Percentiles rank a stretch among this genome's conserved stretches.
Evolutionary conservation across 2,329 filamentous ascomycete genomes (phyloP).

Genomic region (Cladophialophora bantiana): DNA sequence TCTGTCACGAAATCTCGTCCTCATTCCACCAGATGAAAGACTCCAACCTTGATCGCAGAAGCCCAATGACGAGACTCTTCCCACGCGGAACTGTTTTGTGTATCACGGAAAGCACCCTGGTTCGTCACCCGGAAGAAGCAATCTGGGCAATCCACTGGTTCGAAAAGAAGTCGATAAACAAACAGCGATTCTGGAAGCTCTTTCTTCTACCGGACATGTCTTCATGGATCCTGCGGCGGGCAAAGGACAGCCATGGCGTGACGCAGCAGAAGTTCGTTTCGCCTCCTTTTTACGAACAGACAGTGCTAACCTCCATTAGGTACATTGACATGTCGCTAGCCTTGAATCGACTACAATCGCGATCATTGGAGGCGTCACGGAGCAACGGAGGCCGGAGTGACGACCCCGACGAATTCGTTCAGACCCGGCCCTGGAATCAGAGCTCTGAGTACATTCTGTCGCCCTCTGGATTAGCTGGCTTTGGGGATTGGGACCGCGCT

Average conservation of each 20-base stretch:
- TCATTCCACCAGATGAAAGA: background rate
- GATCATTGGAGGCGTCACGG: slow-evolving; percentile 5
- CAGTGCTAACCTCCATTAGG: background rate
- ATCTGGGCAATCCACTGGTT: slow-evolving; percentile 32
- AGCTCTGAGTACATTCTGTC: slow-evolving; percentile 18
- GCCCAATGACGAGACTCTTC: slow-evolving; percentile 26
- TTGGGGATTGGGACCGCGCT: background rate
- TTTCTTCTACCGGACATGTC: slow-evolving; percentile 25
- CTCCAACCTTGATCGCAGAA: background rate
- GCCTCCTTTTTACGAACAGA: background rate
- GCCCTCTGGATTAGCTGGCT: slow-evolving; percentile 8
- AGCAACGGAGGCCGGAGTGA: background rate
- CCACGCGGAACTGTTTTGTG: slow-evolving; percentile 30
- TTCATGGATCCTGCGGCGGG: slow-evolving; percentile 24
- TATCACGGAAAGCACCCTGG: slow-evolving; percentile 31
- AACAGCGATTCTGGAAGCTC: slow-evolving; percentile 24
- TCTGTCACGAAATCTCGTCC: slow-evolving; percentile 26
- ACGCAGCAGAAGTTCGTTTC: slow-evolving; percentile 8
- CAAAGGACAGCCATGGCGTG: background rate
- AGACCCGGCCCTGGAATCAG: background rate
- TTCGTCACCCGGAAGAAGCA: slow-evolving; percentile 15
- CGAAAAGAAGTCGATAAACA: slow-evolving; percentile 11
- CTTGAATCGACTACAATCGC: slow-evolving; percentile 10
- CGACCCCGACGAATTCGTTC: slow-evolving; percentile 19
- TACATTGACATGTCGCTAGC: slow-evolving; percentile 23